Evolutionary conservation across 176 grass and related monocot genomes (phyloP), one percentile per base, ranked within the genome.

Genomic region (Alloteropsis semialata): DNA sequence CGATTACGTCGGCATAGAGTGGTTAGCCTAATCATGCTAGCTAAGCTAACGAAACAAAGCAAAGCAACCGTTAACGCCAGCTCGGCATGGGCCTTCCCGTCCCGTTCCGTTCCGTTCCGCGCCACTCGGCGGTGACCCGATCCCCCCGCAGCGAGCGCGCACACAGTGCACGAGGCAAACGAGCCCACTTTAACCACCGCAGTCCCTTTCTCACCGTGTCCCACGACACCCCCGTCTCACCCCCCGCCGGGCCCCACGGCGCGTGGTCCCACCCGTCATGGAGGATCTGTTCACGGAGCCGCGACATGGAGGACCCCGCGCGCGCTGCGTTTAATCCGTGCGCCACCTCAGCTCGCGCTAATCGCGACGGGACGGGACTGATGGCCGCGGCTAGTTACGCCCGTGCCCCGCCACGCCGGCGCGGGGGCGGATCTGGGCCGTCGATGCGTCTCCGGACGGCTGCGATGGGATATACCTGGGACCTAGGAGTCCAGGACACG

Each of bases 171-270:
- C 25, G 33, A 79, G 53, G 29, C 75, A 61, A 48, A 71, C 37
- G 38, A 18, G 43, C 67, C 55, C 25, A 54, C 51, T 15, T 15
- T 80, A 71, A 85, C 83, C 30, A 85, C 58, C 46, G 27, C 34
- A 13, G 11, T 51, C 44, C 10, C 16, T 29, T 6, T 14, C 46
- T 17, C 36, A 80, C 76, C 15, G 2, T 0, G 3, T 15, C 5
- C 3, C 60, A 6, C 9, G 0, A 18, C 10, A 59, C 37, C 53
- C 53, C 25, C 0, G 0, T 0, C 50, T 3, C 83, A 10, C 54
- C 34, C 24, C 3, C 0, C 7, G 2, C 8, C 0, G 0, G 36
- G 58, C 4, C 17, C 58, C 33, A 0, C 19, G 0, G 0, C 0
- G 0, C 0, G 0, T 0, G 36, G 9, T 0, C 59, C 77, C 69